phyloP scores from a whole-genome alignment of 129 eudicot genomes.

The Chrysanthemum lavandulifolium region DNA sequence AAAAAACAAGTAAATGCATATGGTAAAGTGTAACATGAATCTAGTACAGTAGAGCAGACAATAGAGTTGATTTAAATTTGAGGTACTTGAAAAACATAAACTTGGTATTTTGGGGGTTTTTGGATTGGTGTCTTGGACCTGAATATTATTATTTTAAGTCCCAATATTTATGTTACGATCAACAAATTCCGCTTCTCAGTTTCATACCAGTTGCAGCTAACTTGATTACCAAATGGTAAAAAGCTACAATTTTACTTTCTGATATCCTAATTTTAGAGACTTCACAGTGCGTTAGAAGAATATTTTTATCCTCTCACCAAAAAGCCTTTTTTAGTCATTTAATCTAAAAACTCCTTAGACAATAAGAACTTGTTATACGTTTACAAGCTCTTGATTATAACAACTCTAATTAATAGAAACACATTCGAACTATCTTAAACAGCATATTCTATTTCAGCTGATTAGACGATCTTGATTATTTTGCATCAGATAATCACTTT shows the following conservation, averaged over 20 bases:
- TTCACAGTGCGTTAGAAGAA: too few relatives aligned
- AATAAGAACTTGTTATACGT: neutral
- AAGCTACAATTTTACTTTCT: neutral
- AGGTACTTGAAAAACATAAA: conserved; percentile 7
- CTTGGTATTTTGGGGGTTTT: neutral
- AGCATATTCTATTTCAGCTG: neutral
- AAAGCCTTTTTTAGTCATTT: neutral
- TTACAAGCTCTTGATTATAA: neutral
- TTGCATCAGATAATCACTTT: conserved; percentile 1
- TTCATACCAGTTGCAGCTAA: neutral
- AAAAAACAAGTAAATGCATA: conserved; percentile 11
- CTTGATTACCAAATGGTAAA: conserved; percentile 3
- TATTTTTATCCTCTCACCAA: neutral
- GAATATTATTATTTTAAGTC: neutral
- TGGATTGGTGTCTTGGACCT: neutral
- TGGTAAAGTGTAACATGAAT: neutral
- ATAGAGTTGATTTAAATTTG: neutral
- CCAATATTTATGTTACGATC: neutral
- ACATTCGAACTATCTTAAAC: neutral
- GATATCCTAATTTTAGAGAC: neutral
- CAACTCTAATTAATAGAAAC: conserved; percentile 2
- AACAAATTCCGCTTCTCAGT: neutral
- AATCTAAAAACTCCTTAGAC: neutral
- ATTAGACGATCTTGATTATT: neutral
- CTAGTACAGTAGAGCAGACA: conserved; percentile 7